Evolutionary conservation across 2,329 filamentous ascomycete species (phyloP), one percentile per base, ranked within the genome.

Genomic region (Pestalotiopsis sp.): DNA sequence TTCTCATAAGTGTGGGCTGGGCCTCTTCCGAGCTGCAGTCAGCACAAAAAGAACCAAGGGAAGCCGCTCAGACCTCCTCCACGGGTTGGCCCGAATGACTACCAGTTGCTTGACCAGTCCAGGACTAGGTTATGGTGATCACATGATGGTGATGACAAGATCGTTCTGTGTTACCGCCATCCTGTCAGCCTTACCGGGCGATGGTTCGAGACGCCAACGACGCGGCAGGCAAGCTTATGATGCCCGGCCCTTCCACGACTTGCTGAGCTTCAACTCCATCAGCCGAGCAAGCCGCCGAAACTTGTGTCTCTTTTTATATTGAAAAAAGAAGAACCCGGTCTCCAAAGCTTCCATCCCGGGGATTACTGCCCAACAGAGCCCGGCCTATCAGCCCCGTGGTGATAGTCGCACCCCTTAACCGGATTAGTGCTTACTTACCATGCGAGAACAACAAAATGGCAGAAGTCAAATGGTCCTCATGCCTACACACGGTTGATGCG

Each of bases 351-450:
- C 25, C 14, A 36, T 41, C 13, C 59, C 59, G 13, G n/a, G 59
- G 17, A 27, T 38, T 27, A 17, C 59, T 62, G 27, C 27, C n/a
- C 25, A 17, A 62, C 25, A 36, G 4, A 62, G 59, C 4, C 59
- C 59, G 59, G 31, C 36, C 59, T 12, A 62, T 36, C 31, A 41
- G 59, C 31, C n/a, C 59, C 45, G n/a, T 52, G 45, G 59, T 20
- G n/a, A 36, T 20, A 9, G n/a, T 39, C 59, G 11, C 12, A 27
- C 45, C 64, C 71, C 68, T 66, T 23, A 71, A 69, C 41, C 68
- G 69, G 68, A 64, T 68, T 73, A 73, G 72, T 63, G 73, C 73
- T 74, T 73, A 74, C 73, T 9, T 52, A 36, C 56, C 23, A 25
- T 59, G 56, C 59, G 59, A 38, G 9, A 31, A 62, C 27, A 36